Base-by-base conservation (phyloP, 192 early-diverging fungal species). In the Coemansia asiatica region DNA sequence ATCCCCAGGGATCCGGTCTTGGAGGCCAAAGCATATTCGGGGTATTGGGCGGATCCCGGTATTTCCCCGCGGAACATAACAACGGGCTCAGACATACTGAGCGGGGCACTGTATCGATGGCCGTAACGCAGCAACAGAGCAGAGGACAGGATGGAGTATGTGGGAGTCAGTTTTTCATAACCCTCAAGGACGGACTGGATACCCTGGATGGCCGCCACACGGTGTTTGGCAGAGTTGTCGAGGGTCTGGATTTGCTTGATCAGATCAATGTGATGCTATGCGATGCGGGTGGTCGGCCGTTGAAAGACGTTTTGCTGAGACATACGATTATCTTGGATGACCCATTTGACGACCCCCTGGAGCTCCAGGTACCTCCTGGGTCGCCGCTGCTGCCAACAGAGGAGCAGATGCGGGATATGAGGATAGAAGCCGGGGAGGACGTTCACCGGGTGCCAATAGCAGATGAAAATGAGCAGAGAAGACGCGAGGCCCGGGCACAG, bases 301-400 rank as follows among this genome's bases (percentile, higher is more conserved):
- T 87, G 65, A 81, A 87, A 40, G 94, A 97, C 61, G 88, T 97
- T 38, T 83, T 93, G 28, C 94, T 97, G 22, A 88, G 90, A 38
- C 96, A 98, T 68, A 96, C 95, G 6, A 87, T 94, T 40, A 64
- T 97, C 26, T 82, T 98, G 6, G 91, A 98, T 58, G 96, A 98
- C 67, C 96, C 96, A 6, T 97, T 94, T 59, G 82, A 83, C 10
- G 93, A 95, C 65, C 94, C 94, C 2, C 81, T 86, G 1, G 88
- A 85, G 1, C 69, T 96, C 2, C 44, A 68, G 0, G 74, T 85
- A 0, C 90, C 92, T 1, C 83, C 86, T 35, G 71, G 84, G 21
- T 95, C 93, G 1, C 96, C 96, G 0, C 29, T 62, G 1, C 23
- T 71, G 26, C 95, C 95, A 0, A 86, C 92, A 0, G 75, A 76